Conservation (phyloP, 805 yeast species). For the Metschnikowia dekortorum region DNA sequence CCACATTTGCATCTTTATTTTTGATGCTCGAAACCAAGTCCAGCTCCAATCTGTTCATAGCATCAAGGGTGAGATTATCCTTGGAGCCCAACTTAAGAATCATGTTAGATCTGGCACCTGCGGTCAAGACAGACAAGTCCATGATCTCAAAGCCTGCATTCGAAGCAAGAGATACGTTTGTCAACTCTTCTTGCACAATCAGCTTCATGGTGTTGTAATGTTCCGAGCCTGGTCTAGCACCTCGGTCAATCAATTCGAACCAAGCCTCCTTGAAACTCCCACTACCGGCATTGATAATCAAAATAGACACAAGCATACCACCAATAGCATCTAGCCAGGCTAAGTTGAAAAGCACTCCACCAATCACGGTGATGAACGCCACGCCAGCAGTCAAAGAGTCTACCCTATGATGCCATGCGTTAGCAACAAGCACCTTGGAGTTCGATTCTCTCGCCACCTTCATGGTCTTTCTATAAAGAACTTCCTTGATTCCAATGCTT, state of each 20-base stretch:
- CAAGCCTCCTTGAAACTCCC: conserved; percentile 66
- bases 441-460: conserved; percentile 72
- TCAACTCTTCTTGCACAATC: conserved; percentile 33
- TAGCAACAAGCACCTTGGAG: conserved; percentile 88
- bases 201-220: conserved; percentile 42
- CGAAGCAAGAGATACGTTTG: conserved; percentile 17
- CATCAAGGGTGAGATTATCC: conserved; percentile 16
- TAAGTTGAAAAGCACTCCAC: conserved; percentile 72
- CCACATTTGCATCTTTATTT: conserved; percentile 13
- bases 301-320: conserved; percentile 76
- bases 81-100: conserved; percentile 26
- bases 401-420: conserved; percentile 98
- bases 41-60: conserved; percentile 10
- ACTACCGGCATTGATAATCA: conserved; percentile 82
- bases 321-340: conserved; percentile 91
- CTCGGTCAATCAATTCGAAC: conserved; percentile 74
- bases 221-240: conserved; percentile 49
- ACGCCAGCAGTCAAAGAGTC: conserved; percentile 90
- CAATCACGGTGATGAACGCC: conserved; percentile 81
- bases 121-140: conserved; percentile 45
- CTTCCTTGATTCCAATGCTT: conserved; percentile 81
- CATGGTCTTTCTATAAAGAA: conserved; percentile 79
- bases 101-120: conserved; percentile 55
- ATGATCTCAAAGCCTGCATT: conserved; percentile 33
- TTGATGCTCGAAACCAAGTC: conserved; percentile 13